phyloP scores from a whole-genome alignment of 2,329 filamentous ascomycete genomes.

The Fusarium nelsonii region DNA sequence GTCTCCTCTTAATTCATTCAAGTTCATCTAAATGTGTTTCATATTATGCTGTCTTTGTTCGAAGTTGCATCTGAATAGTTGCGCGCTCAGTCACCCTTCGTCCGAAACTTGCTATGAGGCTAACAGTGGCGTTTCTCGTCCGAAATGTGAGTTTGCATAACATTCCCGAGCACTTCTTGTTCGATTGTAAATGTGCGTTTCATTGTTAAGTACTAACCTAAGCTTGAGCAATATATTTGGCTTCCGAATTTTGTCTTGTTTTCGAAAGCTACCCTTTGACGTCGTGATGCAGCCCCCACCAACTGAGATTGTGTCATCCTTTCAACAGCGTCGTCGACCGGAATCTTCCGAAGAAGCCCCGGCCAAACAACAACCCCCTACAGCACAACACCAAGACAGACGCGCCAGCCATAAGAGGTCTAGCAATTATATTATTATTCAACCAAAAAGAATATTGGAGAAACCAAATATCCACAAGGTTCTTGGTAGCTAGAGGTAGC shows the following conservation, averaged over 20 bases:
- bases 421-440: not conserved
- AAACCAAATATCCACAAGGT: not conserved
- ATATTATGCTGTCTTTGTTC: not conserved
- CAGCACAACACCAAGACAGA: constrained; percentile 5
- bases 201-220: too few relatives aligned
- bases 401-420: not conserved
- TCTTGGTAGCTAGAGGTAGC: constrained; percentile 6
- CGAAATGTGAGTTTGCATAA: not conserved
- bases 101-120: not conserved
- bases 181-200: not conserved
- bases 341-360: constrained; percentile 34
- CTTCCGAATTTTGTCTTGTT: not conserved
- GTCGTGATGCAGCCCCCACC: constrained; percentile 19
- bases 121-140: not conserved
- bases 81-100: not conserved
- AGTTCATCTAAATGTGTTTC: not conserved
- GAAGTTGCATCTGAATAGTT: not conserved
- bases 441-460: not conserved
- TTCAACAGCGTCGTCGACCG: not conserved
- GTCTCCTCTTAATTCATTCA: not conserved
- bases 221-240: not conserved
- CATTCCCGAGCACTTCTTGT: not conserved
- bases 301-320: constrained; percentile 29
- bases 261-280: constrained; percentile 3
- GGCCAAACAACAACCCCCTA: constrained; percentile 17